Percentiles rank a stretch among this genome's conserved stretches.
Evolutionary conservation across 495 filamentous ascomycete genomes (phyloP).

Genomic region (Aeminium ludgeri): DNA sequence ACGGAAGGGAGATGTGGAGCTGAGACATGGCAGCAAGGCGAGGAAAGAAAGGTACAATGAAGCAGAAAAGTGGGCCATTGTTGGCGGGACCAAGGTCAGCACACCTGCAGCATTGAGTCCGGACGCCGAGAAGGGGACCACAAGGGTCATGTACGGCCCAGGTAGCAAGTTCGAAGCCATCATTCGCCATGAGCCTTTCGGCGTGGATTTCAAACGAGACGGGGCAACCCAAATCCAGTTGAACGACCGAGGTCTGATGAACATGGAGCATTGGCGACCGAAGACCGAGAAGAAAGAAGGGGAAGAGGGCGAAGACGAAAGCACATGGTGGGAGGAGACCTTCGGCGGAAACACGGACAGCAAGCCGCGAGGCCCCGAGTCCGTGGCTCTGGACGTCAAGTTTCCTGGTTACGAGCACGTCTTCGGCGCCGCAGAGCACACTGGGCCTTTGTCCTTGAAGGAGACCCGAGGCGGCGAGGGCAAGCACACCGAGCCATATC

Average conservation of each 20-base stretch:
- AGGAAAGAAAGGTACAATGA: slow-evolving; percentile 92
- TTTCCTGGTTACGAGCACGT: slow-evolving; percentile 87
- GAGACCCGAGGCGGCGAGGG: slow-evolving; percentile 76
- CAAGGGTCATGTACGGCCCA: slow-evolving; percentile 68
- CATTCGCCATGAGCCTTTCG: slow-evolving; percentile 68
- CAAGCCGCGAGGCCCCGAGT: slow-evolving; percentile 81
- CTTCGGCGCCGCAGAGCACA: slow-evolving; percentile 88
- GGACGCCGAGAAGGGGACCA: slow-evolving; percentile 42
- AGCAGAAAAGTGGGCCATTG: slow-evolving; percentile 68
- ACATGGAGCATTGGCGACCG: slow-evolving; percentile 87
- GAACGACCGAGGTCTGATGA: slow-evolving; percentile 73
- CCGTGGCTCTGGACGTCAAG: slow-evolving; percentile 73
- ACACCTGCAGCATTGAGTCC: slow-evolving; percentile 45
- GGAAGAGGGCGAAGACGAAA: slow-evolving; percentile 49
- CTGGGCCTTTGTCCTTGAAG: slow-evolving; percentile 71
- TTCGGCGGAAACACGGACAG: slow-evolving; percentile 90
- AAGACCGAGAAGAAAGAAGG: slow-evolving; percentile 54
- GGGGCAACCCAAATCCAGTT: slow-evolving; percentile 69
- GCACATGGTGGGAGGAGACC: slow-evolving; percentile 92
- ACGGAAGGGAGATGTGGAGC: slow-evolving; percentile 71
- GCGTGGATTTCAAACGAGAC: slow-evolving; percentile 68
- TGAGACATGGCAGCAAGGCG: slow-evolving; percentile 67
- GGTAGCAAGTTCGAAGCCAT: slow-evolving; percentile 58
- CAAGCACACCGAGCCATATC: slow-evolving; percentile 80
- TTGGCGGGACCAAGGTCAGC: slow-evolving; percentile 57